These are phyloP conservation scores for Eutrema yunnanense DNA, from an alignment of 345 rosid genomes.

Conservation along the genomic window DNA sequence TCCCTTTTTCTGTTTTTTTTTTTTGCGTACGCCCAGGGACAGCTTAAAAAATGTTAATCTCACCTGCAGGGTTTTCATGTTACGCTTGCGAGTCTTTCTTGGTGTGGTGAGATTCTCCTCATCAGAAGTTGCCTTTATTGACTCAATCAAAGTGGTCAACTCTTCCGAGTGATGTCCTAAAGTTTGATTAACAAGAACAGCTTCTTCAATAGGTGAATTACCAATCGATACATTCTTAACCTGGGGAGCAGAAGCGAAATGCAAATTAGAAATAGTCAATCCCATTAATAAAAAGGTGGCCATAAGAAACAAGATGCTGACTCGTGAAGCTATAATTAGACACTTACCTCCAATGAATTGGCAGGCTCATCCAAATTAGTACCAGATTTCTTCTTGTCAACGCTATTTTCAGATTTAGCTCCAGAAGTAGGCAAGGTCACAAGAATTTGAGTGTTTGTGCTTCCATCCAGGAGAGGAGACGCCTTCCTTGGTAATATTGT, in stretches of 20 bases:
- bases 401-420: constrained; percentile 13
- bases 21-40: constrained; percentile 36
- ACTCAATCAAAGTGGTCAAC: constrained; percentile 10
- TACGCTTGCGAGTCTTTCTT: constrained; percentile 43
- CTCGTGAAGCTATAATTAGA: neutral
- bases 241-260: constrained; percentile 29
- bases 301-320: neutral
- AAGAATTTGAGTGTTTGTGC: constrained; percentile 12
- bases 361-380: constrained; percentile 12
- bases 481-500: neutral
- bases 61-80: constrained; percentile 27
- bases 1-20: constrained; percentile 47
- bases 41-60: constrained; percentile 44
- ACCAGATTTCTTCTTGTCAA: constrained; percentile 16
- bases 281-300: constrained; percentile 6
- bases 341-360: constrained; percentile 39
- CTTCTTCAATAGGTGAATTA: constrained; percentile 19
- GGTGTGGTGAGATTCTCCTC: constrained; percentile 18
- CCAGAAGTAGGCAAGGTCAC: constrained; percentile 17
- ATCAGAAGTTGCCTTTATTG: constrained; percentile 17
- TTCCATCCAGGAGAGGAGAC: constrained; percentile 3
- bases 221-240: constrained; percentile 16
- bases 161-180: constrained; percentile 12
- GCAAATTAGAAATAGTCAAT: constrained; percentile 22
- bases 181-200: constrained; percentile 23